phyloP scores from a whole-genome alignment of 2,329 filamentous ascomycete species.

The Leptodontidium sp. region DNA sequence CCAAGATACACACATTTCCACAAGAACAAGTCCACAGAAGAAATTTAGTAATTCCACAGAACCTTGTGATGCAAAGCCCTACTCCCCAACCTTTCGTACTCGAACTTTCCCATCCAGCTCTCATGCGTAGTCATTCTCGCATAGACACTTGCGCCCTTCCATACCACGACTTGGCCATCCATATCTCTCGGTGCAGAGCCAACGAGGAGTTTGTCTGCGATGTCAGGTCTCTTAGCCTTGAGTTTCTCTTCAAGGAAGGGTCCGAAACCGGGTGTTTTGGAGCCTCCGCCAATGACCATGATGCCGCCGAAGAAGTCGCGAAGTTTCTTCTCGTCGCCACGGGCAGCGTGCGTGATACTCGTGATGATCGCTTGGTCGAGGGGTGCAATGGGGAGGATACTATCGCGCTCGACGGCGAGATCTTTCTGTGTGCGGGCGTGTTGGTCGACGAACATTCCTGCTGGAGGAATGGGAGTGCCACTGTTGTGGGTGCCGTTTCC shows the following conservation, averaged over 20 bases:
- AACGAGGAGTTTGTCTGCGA: constrained; percentile 67
- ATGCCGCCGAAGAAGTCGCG: constrained; percentile 89
- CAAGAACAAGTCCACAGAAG: not conserved
- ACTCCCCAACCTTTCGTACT: constrained; percentile 87
- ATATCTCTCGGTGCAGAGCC: constrained; percentile 85
- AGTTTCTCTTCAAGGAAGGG: constrained; percentile 85
- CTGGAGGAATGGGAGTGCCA: constrained; percentile 52
- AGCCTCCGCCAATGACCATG: constrained; percentile 88
- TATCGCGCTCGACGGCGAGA: constrained; percentile 76
- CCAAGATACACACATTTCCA: not conserved
- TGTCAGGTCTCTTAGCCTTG: constrained; percentile 68
- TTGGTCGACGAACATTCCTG: constrained; percentile 49
- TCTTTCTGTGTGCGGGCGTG: constrained; percentile 50
- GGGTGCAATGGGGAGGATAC: constrained; percentile 81
- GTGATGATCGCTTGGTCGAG: constrained; percentile 91
- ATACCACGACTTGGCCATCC: constrained; percentile 95
- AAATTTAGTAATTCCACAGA: constrained; percentile 38
- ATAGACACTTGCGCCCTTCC: constrained; percentile 98
- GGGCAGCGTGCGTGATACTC: constrained; percentile 85
- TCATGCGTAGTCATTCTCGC: constrained; percentile 87
- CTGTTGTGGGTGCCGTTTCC: constrained; percentile 59
- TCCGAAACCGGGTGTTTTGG: constrained; percentile 81
- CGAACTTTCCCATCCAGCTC: constrained; percentile 87
- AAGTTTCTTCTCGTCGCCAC: constrained; percentile 90
- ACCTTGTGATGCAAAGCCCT: constrained; percentile 87